A percentile compares a stretch with the other conserved stretches of the same genome.
phyloP scores from a whole-genome alignment of 192 early-diverging fungal species.

The Kickxella alabastrina region DNA sequence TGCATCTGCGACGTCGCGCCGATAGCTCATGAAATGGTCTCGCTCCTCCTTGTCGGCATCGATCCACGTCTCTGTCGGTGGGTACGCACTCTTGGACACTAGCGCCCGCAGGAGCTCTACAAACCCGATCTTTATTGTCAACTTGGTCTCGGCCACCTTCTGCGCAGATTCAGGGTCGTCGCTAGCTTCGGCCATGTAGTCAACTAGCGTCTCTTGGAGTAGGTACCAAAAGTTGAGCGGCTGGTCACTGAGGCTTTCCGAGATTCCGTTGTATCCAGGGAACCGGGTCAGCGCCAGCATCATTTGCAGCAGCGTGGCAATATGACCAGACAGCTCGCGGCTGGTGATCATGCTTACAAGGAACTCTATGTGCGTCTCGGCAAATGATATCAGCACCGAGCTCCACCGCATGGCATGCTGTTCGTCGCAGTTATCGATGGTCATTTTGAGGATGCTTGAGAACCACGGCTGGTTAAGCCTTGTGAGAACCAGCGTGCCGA shows the following conservation, averaged over 20 bases:
- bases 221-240: slow-evolving; percentile 72
- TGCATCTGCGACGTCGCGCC: slow-evolving; percentile 72
- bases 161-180: slow-evolving; percentile 8
- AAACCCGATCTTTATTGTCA: slow-evolving; percentile 48
- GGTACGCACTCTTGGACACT: slow-evolving; percentile 56
- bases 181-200: slow-evolving; percentile 35
- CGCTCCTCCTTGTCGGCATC: slow-evolving; percentile 56
- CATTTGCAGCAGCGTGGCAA: slow-evolving; percentile 21
- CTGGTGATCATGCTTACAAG: slow-evolving; percentile 13
- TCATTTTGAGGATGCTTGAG: slow-evolving; percentile 7
- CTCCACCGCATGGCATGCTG: slow-evolving; percentile 28
- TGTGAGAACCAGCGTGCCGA: slow-evolving; percentile 26
- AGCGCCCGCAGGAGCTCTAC: slow-evolving; percentile 53
- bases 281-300: slow-evolving; percentile 66
- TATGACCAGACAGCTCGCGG: slow-evolving; percentile 5
- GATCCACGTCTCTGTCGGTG: slow-evolving; percentile 52
- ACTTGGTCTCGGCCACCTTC: slow-evolving; percentile 11
- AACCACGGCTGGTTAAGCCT: slow-evolving; percentile 29
- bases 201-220: slow-evolving; percentile 65
- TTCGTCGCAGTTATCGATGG: slow-evolving; percentile 8
- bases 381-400: slow-evolving; percentile 29
- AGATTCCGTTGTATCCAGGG: slow-evolving; percentile 63
- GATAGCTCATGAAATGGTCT: slow-evolving; percentile 59
- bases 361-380: slow-evolving; percentile 43
- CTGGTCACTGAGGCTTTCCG: slow-evolving; percentile 67